phyloP scores from a whole-genome alignment of 2,329 filamentous ascomycete genomes.

The Penicillium sp. region DNA sequence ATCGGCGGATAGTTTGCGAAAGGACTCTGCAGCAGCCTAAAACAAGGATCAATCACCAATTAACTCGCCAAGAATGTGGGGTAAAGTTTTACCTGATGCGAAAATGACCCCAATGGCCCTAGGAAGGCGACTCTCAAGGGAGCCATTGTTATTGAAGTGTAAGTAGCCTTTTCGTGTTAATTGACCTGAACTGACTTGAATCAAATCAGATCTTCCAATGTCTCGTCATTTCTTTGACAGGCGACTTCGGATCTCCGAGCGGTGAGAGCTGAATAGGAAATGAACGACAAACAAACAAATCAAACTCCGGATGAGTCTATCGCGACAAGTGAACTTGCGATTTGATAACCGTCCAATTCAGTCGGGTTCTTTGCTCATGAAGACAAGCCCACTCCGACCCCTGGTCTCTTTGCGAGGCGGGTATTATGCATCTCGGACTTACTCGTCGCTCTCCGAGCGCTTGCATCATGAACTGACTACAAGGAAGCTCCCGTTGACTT shows the following conservation, averaged over 20 bases:
- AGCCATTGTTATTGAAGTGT: conserved; percentile 17
- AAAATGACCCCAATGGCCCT: conserved; percentile 65
- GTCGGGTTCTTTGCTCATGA: conserved; percentile 1
- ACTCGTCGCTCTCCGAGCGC: conserved; percentile 38
- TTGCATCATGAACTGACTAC: conserved; percentile 47
- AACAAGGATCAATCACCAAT: conserved; percentile 6
- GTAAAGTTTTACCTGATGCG: conserved; percentile 58
- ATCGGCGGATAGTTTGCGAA: conserved; percentile 36
- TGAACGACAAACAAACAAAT: conserved; percentile 24
- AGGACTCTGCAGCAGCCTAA: conserved; percentile 55
- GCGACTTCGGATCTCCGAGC: conserved; percentile 13
- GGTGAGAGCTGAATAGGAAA: conserved; percentile 14
- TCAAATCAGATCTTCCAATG: neutral
- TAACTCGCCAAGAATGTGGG: conserved; percentile 17
- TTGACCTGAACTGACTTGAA: neutral
- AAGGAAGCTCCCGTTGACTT: conserved; percentile 49
- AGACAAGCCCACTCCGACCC: conserved; percentile 1
- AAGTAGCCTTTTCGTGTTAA: neutral
- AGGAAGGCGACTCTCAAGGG: conserved; percentile 53
- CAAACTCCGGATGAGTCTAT: conserved; percentile 15
- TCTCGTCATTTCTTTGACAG: neutral
- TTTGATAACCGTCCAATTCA: neutral
- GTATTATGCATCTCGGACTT: conserved; percentile 13
- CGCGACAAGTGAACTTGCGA: conserved; percentile 7
- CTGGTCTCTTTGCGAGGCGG: conserved; percentile 8